Conservation (phyloP, 768 basidiomycete genomes). For the Phylloporus rhodoxanthus region DNA sequence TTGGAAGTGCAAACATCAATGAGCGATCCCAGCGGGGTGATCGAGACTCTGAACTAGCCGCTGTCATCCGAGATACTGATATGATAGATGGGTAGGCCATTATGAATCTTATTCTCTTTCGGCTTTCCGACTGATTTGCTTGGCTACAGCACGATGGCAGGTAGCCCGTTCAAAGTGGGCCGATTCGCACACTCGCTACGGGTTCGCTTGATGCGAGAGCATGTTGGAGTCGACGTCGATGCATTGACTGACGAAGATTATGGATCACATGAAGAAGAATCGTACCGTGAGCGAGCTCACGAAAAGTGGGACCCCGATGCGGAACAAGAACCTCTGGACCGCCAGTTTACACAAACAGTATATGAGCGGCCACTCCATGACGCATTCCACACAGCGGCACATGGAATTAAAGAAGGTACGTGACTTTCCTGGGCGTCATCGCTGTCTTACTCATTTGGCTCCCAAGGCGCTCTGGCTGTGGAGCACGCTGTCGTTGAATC, state of each 20-base stretch:
- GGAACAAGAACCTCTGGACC: constrained; percentile 50
- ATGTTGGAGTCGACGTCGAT: constrained; percentile 93
- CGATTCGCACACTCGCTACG: constrained; percentile 94
- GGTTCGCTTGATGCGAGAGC: constrained; percentile 92
- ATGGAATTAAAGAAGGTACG: constrained; percentile 49
- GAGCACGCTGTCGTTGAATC: constrained; percentile 36
- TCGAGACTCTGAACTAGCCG: constrained; percentile 91
- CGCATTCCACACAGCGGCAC: constrained; percentile 33
- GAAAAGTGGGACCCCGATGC: constrained; percentile 69
- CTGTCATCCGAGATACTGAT: constrained; percentile 92
- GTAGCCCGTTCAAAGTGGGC: constrained; percentile 90
- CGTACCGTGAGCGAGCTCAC: constrained; percentile 43
- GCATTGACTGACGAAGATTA: constrained; percentile 72
- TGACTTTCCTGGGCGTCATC: background rate
- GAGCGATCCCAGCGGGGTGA: constrained; percentile 95
- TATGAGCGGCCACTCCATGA: constrained; percentile 30
- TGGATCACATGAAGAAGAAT: constrained; percentile 45
- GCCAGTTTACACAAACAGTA: constrained; percentile 40
- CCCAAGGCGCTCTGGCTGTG: constrained; percentile 37
- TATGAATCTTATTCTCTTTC: background rate
- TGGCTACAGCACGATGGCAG: constrained; percentile 76
- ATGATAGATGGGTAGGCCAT: constrained; percentile 82
- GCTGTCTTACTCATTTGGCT: constrained; percentile 2
- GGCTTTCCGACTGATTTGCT: constrained; percentile 1
- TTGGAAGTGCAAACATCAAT: constrained; percentile 96